Base-by-base conservation (phyloP, 2,329 filamentous ascomycete species). In the Fusarium drepaniforme region DNA sequence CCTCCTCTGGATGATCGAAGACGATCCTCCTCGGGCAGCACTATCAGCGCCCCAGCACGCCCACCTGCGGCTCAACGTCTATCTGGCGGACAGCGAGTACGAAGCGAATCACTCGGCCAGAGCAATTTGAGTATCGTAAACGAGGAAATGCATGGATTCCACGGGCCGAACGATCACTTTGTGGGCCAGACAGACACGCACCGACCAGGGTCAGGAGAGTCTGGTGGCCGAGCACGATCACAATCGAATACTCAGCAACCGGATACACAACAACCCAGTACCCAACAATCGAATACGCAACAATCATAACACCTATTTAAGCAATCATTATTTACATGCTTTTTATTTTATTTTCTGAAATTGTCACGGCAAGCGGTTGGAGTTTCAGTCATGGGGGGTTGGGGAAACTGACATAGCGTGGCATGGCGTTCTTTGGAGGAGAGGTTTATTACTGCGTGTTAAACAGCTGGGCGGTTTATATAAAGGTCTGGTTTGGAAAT, bases 141-240 rank as follows among this genome's bases (percentile, higher is more conserved):
- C 53, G 87, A 89, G 75, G 86, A 87, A 67, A 81, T 87, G 61
- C 87, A 89, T 63, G 87, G 87, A 4, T 84, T 87, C 42, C 86
- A 88, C 66, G 87, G 87, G 1, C 83, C 86, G 2, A 66, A 77
- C 4, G 78, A 85, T 59, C 78, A 80, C 1, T 82, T 82, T 11
- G 83, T 80, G 6, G 86, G 87, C 0, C 84, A 88, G 76, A 88
- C 82, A 1, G 82, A 71, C n/a, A 71, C 68, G 3, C 74, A 76
- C 35, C 70, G 71, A 7, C 74, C 71, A 2, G 78, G 73, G 30
- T 77, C 75, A 28, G 60, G 64, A 16, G 71, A 62, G 15, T 69
- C 71, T 7, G 46, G 56, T 8, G 68, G 56, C 1, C 67, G n/a
- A 25, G 57, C 57, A 12, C 38, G 38, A 28, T 40, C 40, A 35